A percentile compares a stretch with the other conserved stretches of the same genome.
Conservation (phyloP, 768 basidiomycete species). For the Trametes maxima region DNA sequence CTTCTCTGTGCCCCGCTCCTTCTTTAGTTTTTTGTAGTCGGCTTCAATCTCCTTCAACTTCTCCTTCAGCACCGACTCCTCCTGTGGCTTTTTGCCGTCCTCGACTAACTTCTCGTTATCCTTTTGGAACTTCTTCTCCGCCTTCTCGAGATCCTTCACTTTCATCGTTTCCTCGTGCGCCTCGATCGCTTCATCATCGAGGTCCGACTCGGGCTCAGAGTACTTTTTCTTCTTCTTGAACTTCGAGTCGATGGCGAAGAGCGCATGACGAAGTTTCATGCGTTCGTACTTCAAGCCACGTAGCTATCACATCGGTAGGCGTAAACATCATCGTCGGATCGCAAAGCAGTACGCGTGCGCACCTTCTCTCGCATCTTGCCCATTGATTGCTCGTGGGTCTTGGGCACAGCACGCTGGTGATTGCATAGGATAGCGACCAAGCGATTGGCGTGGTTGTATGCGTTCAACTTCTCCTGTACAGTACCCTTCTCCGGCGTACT, state of each 20-base stretch:
- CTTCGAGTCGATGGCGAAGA: constrained; percentile 78
- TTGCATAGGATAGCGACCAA: constrained; percentile 98
- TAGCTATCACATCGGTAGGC: constrained; percentile 49
- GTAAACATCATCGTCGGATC: neutral
- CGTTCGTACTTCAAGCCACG: constrained; percentile 93
- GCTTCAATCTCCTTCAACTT: constrained; percentile 70
- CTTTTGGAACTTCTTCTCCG: constrained; percentile 91
- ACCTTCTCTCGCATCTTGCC: constrained; percentile 93
- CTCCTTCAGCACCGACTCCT: constrained; percentile 66
- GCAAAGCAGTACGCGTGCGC: constrained; percentile 21
- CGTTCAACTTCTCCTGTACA: constrained; percentile 94
- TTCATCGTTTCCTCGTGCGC: constrained; percentile 77
- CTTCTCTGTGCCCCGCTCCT: constrained; percentile 81
- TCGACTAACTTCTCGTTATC: constrained; percentile 87
- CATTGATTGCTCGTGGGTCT: constrained; percentile 93
- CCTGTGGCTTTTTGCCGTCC: constrained; percentile 62
- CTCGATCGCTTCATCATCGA: constrained; percentile 90
- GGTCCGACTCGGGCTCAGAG: constrained; percentile 82
- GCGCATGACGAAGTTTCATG: constrained; percentile 91
- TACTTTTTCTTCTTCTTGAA: constrained; percentile 83
- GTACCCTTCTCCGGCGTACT: constrained; percentile 68
- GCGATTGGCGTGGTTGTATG: constrained; percentile 97
- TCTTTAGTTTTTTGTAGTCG: constrained; percentile 72
- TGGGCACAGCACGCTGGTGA: constrained; percentile 94
- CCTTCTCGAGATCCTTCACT: constrained; percentile 85